A percentile compares a stretch with the other conserved stretches of the same genome.
Conservation (phyloP, 176 grass and related monocot species). For the Leersia perrieri region DNA sequence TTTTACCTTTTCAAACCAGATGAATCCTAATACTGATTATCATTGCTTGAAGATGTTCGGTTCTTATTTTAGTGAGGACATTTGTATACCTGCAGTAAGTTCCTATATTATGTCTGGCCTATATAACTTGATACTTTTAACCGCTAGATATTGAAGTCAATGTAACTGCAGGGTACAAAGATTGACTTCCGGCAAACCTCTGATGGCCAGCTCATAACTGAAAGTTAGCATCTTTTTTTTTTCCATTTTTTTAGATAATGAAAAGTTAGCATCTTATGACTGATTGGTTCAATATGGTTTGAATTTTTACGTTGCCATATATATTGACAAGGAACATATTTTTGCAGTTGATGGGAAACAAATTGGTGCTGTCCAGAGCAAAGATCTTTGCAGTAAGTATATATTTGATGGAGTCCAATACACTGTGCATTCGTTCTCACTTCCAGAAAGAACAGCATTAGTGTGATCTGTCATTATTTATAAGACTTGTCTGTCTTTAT, state of each 20-base stretch:
- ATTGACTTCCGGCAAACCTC: conserved; percentile 89
- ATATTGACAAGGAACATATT: conserved; percentile 14
- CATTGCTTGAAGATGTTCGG: conserved; percentile 73
- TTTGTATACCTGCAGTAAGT: conserved; percentile 74
- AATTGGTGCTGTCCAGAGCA: conserved; percentile 82
- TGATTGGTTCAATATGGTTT: background rate
- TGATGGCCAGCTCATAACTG: conserved; percentile 83
- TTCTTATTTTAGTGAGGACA: conserved; percentile 87
- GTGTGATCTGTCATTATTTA: background rate
- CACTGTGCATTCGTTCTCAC: background rate
- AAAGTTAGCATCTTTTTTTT: conserved; percentile 70
- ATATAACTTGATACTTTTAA: background rate
- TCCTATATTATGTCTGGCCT: conserved; percentile 3
- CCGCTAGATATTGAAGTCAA: background rate
- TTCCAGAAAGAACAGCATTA: background rate
- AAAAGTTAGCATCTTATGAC: conserved; percentile 54
- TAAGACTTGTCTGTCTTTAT: conserved; percentile 4
- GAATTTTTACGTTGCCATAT: background rate
- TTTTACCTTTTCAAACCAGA: conserved; percentile 41
- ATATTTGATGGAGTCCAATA: background rate
- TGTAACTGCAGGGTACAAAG: conserved; percentile 82
- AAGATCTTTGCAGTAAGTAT: conserved; percentile 99
- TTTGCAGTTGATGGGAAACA: conserved; percentile 83
- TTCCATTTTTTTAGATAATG: too few species aligned
- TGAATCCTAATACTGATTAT: conserved; percentile 87